Evolutionary conservation across 2,329 filamentous ascomycete genomes (phyloP), one percentile per base, ranked within the genome.

Genomic region (Hirsutella minnesotensis): DNA sequence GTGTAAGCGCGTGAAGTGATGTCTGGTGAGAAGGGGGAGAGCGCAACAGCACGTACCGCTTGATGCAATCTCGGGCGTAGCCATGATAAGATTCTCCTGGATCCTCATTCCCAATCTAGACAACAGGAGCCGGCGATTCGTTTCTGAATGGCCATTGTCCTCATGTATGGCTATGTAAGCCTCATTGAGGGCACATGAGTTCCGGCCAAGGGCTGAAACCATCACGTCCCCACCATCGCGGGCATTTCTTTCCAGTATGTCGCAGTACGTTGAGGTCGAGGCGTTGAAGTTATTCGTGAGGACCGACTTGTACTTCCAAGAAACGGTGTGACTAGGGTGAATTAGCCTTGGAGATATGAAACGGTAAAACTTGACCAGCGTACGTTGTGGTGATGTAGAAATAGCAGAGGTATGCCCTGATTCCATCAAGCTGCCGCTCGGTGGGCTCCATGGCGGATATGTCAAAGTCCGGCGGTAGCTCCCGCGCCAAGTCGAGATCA

Each of bases 401-500:
- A 47, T 64, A 68, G 21, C 59, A 56, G 1, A 73, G 52, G 39
- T 73, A 72, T 3, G 68, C 62, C 10, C 73, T 62, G 19, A 74
- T 59, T 9, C 60, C 52, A 27, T 67, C 64, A 3, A 74, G 52
- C 19, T 63, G 62, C 15, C 59, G 37, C 1, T 48, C 44, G 3
- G 48, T 48, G 13, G 46, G 30, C n/a, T 38, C 19, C 2, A 34
- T 16, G 3, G 27, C 20, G 3, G 33, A 18, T 9, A 8, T 33
- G 10, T 30, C 16, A 2, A 27, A 1, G 13, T 27, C 19, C n/a
- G 43, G 19, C 10, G 30, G 22, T 5, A 53, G 48, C 27, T 67
- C 65, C 19, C 67, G 58, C 20, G 72, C 66, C 2, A 76, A 53
- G 5, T 72, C 70, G 1, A 76, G 60, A 43, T 76, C 72, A 9